Evolutionary conservation across 2,329 filamentous ascomycete genomes (phyloP).

Genomic region (Trematosphaeria pertusa): DNA sequence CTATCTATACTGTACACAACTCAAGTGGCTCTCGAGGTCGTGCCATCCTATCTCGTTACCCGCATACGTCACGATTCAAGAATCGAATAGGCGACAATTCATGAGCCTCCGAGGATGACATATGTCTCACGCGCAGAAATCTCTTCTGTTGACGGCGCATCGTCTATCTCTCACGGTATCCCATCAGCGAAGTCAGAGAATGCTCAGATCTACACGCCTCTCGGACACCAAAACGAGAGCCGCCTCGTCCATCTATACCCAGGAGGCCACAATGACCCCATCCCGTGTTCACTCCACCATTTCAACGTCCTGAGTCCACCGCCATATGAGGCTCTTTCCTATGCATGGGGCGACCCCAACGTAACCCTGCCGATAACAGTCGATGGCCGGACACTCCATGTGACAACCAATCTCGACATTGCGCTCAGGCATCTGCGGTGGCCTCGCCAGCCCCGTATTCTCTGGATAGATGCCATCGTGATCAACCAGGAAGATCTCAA

Average conservation of each 20-base stretch:
- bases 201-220: background rate
- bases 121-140: too few species aligned
- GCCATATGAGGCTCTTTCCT: slow-evolving; percentile 2
- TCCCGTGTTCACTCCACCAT: background rate
- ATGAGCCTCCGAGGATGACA: too few species aligned
- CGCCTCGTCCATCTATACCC: background rate
- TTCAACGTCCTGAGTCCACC: background rate
- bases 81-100: too few species aligned
- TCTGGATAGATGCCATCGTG: slow-evolving; percentile 11
- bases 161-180: too few species aligned
- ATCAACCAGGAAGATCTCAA: slow-evolving; percentile 8
- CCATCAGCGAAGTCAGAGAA: background rate
- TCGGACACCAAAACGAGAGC: background rate
- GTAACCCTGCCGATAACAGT: background rate
- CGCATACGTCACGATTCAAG: too few species aligned
- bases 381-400: background rate
- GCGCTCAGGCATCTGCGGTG: background rate
- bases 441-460: background rate
- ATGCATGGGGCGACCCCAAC: too few species aligned
- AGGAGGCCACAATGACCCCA: background rate
- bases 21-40: too few species aligned
- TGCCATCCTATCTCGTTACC: too few species aligned
- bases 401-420: slow-evolving; percentile 2
- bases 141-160: too few species aligned
- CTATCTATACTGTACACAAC: too few species aligned